Conservation (phyloP, 768 basidiomycete species). For the Sarcodon aspratus region DNA sequence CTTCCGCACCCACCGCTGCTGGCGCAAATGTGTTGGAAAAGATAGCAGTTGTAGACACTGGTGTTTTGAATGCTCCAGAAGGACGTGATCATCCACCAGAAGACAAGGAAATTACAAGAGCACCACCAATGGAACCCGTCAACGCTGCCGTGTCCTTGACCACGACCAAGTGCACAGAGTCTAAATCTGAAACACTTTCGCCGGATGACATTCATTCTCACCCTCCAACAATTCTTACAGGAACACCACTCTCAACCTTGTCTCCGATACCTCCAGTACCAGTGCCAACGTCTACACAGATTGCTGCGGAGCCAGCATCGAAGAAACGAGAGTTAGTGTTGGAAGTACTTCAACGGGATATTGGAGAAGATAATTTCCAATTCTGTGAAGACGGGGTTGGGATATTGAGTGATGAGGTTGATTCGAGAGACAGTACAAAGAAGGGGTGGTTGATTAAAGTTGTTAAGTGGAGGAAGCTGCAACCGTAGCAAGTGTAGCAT, state of each 20-base stretch:
- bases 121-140: too few relatives aligned
- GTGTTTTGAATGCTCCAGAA: too few relatives aligned
- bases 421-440: conserved; percentile 8
- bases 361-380: conserved; percentile 13
- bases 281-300: neutral
- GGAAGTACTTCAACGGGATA: conserved; percentile 13
- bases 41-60: too few relatives aligned
- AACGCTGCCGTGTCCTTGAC: too few relatives aligned
- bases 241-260: too few relatives aligned
- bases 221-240: too few relatives aligned
- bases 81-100: too few relatives aligned
- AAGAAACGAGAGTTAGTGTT: neutral
- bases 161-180: too few relatives aligned
- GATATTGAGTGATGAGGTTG: conserved; percentile 13
- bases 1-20: too few relatives aligned
- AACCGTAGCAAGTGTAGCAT: neutral
- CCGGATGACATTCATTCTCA: neutral
- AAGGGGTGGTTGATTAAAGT: conserved; percentile 22
- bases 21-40: too few relatives aligned
- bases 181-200: neutral
- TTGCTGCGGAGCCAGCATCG: conserved; percentile 1
- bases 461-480: conserved; percentile 15
- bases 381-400: conserved; percentile 17
- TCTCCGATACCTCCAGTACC: too few relatives aligned
- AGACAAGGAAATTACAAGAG: neutral